Percentiles rank a stretch among this genome's conserved stretches.
These are phyloP conservation scores for Sutorius eximius DNA, from an alignment of 1,284 basidiomycete genomes.

Conservation along the genomic window DNA sequence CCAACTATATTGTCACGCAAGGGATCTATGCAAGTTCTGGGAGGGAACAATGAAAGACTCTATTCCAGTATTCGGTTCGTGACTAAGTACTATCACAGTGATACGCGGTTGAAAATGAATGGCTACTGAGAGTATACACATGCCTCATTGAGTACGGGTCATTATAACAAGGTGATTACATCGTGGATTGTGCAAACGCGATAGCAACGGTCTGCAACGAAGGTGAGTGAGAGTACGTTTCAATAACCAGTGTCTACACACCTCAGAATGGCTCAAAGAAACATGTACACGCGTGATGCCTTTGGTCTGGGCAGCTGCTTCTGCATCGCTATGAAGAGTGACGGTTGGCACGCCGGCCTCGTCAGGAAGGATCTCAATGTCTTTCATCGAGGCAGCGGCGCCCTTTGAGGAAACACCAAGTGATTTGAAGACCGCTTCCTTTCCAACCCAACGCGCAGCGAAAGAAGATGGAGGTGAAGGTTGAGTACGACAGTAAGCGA, in stretches of 20 bases:
- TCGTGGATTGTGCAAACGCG: conserved; percentile 74
- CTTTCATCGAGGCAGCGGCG: conserved; percentile 90
- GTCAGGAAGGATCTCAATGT: conserved; percentile 91
- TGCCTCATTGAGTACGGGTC: conserved; percentile 1
- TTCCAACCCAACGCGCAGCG: conserved; percentile 95
- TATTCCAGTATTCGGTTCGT: conserved; percentile 12
- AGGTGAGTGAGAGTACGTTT: conserved; percentile 12
- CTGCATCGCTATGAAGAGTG: conserved; percentile 80
- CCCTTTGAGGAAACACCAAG: conserved; percentile 90
- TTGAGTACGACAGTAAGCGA: conserved; percentile 85
- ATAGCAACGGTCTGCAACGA: conserved; percentile 67
- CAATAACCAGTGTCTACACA: conserved; percentile 36
- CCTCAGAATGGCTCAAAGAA: conserved; percentile 91
- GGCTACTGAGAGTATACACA: conserved; percentile 1
- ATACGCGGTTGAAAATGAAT: conserved; percentile 3
- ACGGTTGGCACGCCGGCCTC: conserved; percentile 72
- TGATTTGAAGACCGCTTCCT: conserved; percentile 99
- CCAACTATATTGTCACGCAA: conserved; percentile 50
- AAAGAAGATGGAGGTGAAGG: conserved; percentile 89
- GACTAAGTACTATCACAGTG: conserved; percentile 1
- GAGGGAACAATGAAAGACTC: conserved; percentile 3
- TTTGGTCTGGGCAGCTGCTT: conserved; percentile 70
- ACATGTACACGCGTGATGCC: conserved; percentile 77
- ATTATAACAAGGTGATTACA: conserved; percentile 13
- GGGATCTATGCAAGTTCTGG: conserved; percentile 45